These are phyloP conservation scores for Wickerhamomyces xylosicus DNA, from an alignment of 805 yeast genomes.

Conservation along the genomic window DNA sequence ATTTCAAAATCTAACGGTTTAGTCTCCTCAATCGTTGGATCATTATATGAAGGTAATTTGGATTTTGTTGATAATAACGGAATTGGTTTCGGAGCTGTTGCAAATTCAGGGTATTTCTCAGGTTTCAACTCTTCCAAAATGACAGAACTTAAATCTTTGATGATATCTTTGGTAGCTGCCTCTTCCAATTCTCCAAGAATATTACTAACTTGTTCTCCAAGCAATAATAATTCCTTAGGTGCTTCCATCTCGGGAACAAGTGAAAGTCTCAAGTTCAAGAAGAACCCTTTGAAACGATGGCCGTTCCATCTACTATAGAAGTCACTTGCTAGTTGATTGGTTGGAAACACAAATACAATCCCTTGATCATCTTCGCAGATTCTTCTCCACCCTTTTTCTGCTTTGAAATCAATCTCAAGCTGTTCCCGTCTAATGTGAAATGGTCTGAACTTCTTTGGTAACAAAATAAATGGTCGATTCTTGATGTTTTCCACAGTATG, in stretches of 20 bases:
- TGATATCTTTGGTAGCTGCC: background rate
- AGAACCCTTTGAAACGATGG: slow-evolving; percentile 32
- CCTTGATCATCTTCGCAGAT: slow-evolving; percentile 58
- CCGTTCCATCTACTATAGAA: slow-evolving; percentile 60
- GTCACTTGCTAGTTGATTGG: slow-evolving; percentile 42
- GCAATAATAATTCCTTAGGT: background rate
- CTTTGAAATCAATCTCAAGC: too few relatives aligned
- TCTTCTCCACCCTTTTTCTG: too few relatives aligned
- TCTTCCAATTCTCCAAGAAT: slow-evolving; percentile 5
- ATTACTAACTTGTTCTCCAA: slow-evolving; percentile 10
- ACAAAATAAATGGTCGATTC: too few relatives aligned
- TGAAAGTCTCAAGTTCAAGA: slow-evolving; percentile 27
- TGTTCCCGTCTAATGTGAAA: too few relatives aligned
- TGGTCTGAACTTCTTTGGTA: too few relatives aligned
- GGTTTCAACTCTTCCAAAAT: background rate
- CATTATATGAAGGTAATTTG: too few relatives aligned
- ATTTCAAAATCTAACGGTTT: background rate
- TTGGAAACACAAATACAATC: slow-evolving; percentile 60
- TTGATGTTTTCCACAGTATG: too few relatives aligned
- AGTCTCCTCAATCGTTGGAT: background rate
- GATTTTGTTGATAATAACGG: too few relatives aligned
- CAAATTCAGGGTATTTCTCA: background rate
- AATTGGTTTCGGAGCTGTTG: too few relatives aligned
- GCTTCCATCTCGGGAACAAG: slow-evolving; percentile 9
- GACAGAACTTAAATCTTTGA: background rate